Conservation (phyloP, 2,329 filamentous ascomycete genomes). For the Xylaria sp. region DNA sequence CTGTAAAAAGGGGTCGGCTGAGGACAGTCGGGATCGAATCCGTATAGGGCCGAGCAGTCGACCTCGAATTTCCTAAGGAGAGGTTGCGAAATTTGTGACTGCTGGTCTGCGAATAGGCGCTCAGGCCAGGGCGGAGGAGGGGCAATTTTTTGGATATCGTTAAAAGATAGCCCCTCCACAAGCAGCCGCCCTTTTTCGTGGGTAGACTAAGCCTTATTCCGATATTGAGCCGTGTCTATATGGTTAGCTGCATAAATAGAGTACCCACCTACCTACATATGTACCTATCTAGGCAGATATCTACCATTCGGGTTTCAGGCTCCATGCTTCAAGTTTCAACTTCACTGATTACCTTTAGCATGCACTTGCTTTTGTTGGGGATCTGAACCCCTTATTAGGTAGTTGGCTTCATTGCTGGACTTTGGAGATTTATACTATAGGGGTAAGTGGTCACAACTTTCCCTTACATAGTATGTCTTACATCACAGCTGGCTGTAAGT, state of each 20-base stretch:
- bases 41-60: constrained; percentile 35
- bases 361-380: too few relatives aligned
- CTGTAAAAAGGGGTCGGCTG: constrained; percentile 28
- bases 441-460: neutral
- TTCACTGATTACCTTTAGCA: neutral
- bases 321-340: neutral
- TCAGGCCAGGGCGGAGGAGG: constrained; percentile 35
- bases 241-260: constrained; percentile 25
- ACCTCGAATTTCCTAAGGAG: constrained; percentile 31
- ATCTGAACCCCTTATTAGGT: neutral
- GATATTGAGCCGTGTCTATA: constrained; percentile 37
- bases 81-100: constrained; percentile 39
- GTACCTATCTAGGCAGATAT: neutral
- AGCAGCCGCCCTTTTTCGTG: constrained; percentile 37
- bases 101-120: constrained; percentile 26
- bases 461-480: neutral
- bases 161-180: constrained; percentile 32
- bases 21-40: constrained; percentile 37
- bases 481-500: neutral
- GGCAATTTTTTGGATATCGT: constrained; percentile 36
- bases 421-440: neutral
- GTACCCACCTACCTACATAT: neutral
- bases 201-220: constrained; percentile 36
- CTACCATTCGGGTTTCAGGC: constrained; percentile 6
- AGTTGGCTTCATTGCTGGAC: neutral